Conservation (phyloP, 106 monocot genomes). For the Dioscorea zingiberensis region DNA sequence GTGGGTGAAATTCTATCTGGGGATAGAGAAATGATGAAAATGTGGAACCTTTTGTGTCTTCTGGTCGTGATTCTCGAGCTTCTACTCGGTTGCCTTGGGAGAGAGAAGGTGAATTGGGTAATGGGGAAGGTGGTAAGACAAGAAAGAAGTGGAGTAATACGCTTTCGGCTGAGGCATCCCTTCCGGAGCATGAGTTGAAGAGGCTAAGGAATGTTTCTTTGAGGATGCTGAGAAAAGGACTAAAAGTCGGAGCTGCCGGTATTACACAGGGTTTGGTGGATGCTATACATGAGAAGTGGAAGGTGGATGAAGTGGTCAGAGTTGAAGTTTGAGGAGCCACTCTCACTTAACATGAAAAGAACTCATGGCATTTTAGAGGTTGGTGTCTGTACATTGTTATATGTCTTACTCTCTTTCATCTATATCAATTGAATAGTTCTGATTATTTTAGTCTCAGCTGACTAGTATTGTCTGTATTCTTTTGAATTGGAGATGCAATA, state of each 20-base stretch:
- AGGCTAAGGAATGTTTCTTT: slow-evolving; percentile 71
- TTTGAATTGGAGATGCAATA: too few species aligned
- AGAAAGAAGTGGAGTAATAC: slow-evolving; percentile 57
- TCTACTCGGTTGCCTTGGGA: slow-evolving; percentile 55
- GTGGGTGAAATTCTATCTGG: too few species aligned
- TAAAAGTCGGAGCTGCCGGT: slow-evolving; percentile 71
- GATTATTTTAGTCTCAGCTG: too few species aligned
- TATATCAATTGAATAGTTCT: too few species aligned
- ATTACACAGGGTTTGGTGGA: slow-evolving; percentile 65
- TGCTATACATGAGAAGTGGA: slow-evolving; percentile 74
- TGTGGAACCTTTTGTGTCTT: neutral
- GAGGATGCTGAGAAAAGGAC: slow-evolving; percentile 85
- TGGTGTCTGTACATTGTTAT: too few species aligned
- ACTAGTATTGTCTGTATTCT: too few species aligned
- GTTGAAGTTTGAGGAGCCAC: slow-evolving; percentile 64
- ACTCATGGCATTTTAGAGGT: slow-evolving; percentile 89
- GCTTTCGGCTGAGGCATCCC: slow-evolving; percentile 64
- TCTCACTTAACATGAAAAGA: slow-evolving; percentile 74
- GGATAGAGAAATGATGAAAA: neutral
- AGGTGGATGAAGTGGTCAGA: slow-evolving; percentile 76
- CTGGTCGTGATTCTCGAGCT: slow-evolving; percentile 3
- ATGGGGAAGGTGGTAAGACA: neutral
- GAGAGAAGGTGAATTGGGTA: slow-evolving; percentile 9
- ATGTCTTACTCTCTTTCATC: too few species aligned
- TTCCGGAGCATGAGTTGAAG: slow-evolving; percentile 67